Evolutionary conservation across 2,329 filamentous ascomycete genomes (phyloP).

Genomic region (Fusarium penzigii): DNA sequence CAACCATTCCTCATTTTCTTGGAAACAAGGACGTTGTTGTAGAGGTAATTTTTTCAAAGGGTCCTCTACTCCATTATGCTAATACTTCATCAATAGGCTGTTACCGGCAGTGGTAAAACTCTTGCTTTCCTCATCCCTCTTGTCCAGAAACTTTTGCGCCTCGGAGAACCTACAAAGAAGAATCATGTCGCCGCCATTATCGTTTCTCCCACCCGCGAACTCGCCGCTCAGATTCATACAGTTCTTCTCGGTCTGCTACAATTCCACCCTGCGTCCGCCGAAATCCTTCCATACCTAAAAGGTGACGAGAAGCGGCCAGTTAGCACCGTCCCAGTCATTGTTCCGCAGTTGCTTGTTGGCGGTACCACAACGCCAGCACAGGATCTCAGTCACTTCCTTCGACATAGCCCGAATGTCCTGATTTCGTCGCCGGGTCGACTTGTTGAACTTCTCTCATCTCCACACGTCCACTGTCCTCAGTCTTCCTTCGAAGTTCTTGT

Average conservation of each 20-base stretch:
- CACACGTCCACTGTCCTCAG: conserved; percentile 83
- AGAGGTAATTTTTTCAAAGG: conserved; percentile 51
- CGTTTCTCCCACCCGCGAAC: conserved; percentile 85
- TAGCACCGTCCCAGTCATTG: conserved; percentile 53
- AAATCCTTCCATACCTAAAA: conserved; percentile 56
- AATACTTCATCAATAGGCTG: conserved; percentile 53
- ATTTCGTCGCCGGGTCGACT: conserved; percentile 90
- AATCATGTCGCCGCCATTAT: conserved; percentile 91
- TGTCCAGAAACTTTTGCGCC: conserved; percentile 76
- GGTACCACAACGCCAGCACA: conserved; percentile 78
- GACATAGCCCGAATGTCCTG: conserved; percentile 82
- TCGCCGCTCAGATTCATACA: conserved; percentile 86
- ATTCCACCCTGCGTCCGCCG: conserved; percentile 81
- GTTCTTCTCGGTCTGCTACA: conserved; percentile 75
- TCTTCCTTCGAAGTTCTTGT: conserved; percentile 91
- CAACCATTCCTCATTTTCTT: conserved; percentile 84
- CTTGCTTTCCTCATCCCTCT: conserved; percentile 83
- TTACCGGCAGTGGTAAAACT: conserved; percentile 90
- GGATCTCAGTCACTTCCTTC: conserved; percentile 83
- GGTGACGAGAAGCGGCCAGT: conserved; percentile 57
- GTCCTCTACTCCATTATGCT: neutral
- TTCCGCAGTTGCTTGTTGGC: conserved; percentile 87
- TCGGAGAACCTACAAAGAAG: conserved; percentile 81
- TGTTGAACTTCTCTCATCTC: conserved; percentile 82
- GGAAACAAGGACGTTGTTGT: conserved; percentile 91